A percentile compares a stretch with the other conserved stretches of the same genome.
Evolutionary conservation across 441 rosid species (phyloP).

Genomic region (Euphorbia celastroides): DNA sequence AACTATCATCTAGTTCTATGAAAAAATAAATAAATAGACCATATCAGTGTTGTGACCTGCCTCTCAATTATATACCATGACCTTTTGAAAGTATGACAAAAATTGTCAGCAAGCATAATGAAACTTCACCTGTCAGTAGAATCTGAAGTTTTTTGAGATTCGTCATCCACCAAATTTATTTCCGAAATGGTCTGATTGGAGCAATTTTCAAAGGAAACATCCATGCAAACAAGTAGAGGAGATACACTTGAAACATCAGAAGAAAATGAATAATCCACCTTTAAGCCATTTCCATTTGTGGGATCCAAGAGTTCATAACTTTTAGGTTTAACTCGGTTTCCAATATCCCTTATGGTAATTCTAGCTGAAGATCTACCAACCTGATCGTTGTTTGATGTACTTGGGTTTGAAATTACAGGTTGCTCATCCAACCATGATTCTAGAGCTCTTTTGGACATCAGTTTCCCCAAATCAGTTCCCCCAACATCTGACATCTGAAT

Average conservation of each 20-base stretch:
- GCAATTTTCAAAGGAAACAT: slow-evolving; percentile 65
- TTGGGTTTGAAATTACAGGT: slow-evolving; percentile 49
- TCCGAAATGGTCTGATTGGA: slow-evolving; percentile 52
- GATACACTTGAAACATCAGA: slow-evolving; percentile 67
- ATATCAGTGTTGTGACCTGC: not conserved
- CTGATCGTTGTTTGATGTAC: slow-evolving; percentile 36
- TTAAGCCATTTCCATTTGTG: slow-evolving; percentile 79
- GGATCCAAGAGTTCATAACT: slow-evolving; percentile 64
- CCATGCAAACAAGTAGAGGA: slow-evolving; percentile 53
- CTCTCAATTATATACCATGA: slow-evolving; percentile 7
- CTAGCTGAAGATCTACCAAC: slow-evolving; percentile 56
- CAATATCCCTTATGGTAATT: slow-evolving; percentile 72
- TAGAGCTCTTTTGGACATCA: slow-evolving; percentile 59
- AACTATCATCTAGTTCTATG: not conserved
- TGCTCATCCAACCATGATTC: slow-evolving; percentile 92
- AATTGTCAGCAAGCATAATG: not conserved
- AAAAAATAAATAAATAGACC: not conserved
- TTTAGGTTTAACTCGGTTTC: slow-evolving; percentile 62
- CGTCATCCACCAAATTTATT: slow-evolving; percentile 61
- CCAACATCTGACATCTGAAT: slow-evolving; percentile 66
- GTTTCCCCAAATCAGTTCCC: slow-evolving; percentile 40
- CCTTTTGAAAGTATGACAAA: not conserved
- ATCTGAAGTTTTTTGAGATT: slow-evolving; percentile 39
- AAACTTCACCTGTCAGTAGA: slow-evolving; percentile 54
- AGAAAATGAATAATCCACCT: slow-evolving; percentile 74